Percentiles rank a stretch among this genome's conserved stretches.
Conservation (phyloP, 2,329 filamentous ascomycete species). For the Verticillium isaacii region DNA sequence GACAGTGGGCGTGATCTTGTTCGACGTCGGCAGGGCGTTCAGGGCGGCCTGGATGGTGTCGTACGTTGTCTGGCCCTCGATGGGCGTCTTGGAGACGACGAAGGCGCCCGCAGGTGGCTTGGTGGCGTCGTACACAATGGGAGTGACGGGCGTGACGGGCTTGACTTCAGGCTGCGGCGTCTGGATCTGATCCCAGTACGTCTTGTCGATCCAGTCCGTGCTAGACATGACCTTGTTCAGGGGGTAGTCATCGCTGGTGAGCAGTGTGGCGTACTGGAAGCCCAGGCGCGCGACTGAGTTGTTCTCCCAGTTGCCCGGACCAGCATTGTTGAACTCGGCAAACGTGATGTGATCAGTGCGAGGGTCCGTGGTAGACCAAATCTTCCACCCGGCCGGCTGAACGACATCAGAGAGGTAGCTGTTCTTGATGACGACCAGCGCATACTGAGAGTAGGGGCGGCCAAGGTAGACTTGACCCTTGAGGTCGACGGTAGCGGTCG, state of each 20-base stretch:
- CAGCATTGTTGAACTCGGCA: slow-evolving; percentile 49
- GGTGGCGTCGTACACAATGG: slow-evolving; percentile 22
- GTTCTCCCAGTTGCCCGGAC: slow-evolving; percentile 49
- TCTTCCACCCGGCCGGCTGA: slow-evolving; percentile 44
- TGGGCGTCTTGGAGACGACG: slow-evolving; percentile 20
- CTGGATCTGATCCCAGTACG: slow-evolving; percentile 17
- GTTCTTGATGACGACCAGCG: slow-evolving; percentile 46
- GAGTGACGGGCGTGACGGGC: slow-evolving; percentile 27
- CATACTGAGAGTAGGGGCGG: slow-evolving; percentile 46
- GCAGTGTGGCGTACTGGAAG: slow-evolving; percentile 16
- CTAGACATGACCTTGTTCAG: slow-evolving; percentile 17
- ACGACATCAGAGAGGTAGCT: slow-evolving; percentile 43
- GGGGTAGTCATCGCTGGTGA: slow-evolving; percentile 16
- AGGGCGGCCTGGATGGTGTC: slow-evolving; percentile 16
- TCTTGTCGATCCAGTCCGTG: slow-evolving; percentile 20
- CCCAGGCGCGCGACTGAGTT: slow-evolving; percentile 26
- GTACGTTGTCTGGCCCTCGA: slow-evolving; percentile 11
- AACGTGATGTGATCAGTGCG: slow-evolving; percentile 43
- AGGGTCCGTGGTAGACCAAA: slow-evolving; percentile 32
- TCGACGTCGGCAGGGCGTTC: slow-evolving; percentile 14
- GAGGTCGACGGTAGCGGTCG: slow-evolving; percentile 24
- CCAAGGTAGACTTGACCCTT: slow-evolving; percentile 41
- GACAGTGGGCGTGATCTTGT: slow-evolving; percentile 25
- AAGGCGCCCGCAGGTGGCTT: slow-evolving; percentile 21
- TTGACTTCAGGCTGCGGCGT: slow-evolving; percentile 16